Conservation (phyloP, 345 rosid genomes). For the Populus ilicifolia region DNA sequence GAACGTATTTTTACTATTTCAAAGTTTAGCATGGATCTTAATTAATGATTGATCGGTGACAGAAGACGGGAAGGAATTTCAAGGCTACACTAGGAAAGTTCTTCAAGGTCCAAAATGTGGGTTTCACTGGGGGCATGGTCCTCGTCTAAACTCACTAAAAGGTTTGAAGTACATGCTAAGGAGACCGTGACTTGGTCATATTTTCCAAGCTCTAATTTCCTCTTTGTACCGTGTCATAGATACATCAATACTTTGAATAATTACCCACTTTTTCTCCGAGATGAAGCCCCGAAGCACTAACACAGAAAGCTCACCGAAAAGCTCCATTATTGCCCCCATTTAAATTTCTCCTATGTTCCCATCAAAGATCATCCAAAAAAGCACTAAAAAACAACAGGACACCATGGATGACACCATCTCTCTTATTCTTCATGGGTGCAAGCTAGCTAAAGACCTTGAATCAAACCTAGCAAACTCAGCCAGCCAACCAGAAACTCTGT, state of each 20-base stretch:
- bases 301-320: constrained; percentile 1
- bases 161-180: neutral
- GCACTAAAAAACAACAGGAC: neutral
- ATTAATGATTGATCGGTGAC: too few species aligned
- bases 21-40: too few species aligned
- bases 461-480: constrained; percentile 29
- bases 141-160: constrained; percentile 5
- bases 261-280: neutral
- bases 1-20: too few species aligned
- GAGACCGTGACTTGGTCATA: constrained; percentile 24
- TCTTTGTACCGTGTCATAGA: constrained; percentile 10
- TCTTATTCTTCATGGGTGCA: constrained; percentile 43
- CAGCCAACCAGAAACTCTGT: constrained; percentile 28
- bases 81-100: neutral
- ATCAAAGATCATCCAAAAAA: neutral
- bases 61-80: neutral
- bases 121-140: constrained; percentile 1
- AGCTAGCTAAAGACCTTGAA: constrained; percentile 49
- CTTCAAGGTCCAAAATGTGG: neutral
- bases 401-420: constrained; percentile 42
- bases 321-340: neutral
- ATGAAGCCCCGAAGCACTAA: neutral
- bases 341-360: neutral
- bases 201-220: neutral
- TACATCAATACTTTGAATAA: constrained; percentile 16